Percentiles rank a stretch among this genome's conserved stretches.
Conservation (phyloP, 176 grass and related monocot genomes). For the Oryza meridionalis region DNA sequence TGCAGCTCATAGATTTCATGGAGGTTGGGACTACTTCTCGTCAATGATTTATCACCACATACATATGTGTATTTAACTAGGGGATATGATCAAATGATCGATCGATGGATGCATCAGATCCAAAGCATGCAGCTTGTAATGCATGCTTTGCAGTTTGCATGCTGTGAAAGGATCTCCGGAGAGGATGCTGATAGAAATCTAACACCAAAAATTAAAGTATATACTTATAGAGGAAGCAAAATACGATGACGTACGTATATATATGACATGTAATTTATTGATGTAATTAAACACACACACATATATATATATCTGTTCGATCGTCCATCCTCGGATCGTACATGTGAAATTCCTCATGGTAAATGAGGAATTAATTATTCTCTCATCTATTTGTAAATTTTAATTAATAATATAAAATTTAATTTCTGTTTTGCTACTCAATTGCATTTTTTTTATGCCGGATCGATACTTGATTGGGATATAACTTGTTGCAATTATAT, state of each 20-base stretch:
- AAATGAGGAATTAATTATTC: conserved; percentile 27
- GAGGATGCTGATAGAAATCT: conserved; percentile 51
- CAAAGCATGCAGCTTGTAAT: conserved; percentile 56
- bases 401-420: conserved; percentile 39
- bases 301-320: conserved; percentile 23
- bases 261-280: conserved; percentile 68
- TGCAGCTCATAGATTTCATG: conserved; percentile 88
- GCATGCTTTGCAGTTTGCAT: conserved; percentile 56
- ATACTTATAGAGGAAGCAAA: conserved; percentile 58
- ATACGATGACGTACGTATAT: conserved; percentile 34
- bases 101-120: conserved; percentile 16
- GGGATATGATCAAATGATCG: conserved; percentile 2
- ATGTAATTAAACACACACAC: conserved; percentile 26
- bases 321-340: not conserved
- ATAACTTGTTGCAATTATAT: not conserved
- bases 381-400: conserved; percentile 44
- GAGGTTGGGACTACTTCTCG: conserved; percentile 71
- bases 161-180: conserved; percentile 49
- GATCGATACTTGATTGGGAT: not conserved
- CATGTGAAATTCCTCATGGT: conserved; percentile 35
- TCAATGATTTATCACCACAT: conserved; percentile 51
- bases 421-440: not conserved
- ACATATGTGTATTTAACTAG: conserved; percentile 60
- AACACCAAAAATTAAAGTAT: conserved; percentile 37
- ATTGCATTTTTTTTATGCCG: not conserved